These are phyloP conservation scores for Salvia rosmarinus DNA, from an alignment of 257 asterid species.

Conservation along the genomic window DNA sequence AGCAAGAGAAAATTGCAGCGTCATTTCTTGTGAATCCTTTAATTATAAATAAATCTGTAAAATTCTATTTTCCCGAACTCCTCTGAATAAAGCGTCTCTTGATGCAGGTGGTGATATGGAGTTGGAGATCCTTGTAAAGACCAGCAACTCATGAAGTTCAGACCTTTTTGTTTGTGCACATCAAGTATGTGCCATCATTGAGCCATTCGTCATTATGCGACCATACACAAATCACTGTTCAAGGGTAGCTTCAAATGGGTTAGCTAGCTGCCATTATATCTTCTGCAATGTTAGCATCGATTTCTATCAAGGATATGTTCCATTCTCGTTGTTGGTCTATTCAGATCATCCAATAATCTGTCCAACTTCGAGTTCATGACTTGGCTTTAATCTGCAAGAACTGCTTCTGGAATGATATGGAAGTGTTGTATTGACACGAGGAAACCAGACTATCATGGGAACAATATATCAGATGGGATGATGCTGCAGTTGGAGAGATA, in stretches of 20 bases:
- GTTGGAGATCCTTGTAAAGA: constrained; percentile 13
- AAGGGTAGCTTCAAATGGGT: constrained; percentile 22
- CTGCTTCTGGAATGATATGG: neutral
- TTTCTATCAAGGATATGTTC: neutral
- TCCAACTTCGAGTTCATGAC: constrained; percentile 8
- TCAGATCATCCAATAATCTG: neutral
- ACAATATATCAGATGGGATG: neutral
- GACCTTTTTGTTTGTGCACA: constrained; percentile 10
- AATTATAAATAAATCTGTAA: neutral
- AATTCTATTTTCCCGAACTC: constrained; percentile 1
- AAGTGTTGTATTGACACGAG: constrained; percentile 12
- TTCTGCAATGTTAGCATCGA: constrained; percentile 12
- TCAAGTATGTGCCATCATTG: neutral
- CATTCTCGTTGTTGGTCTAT: neutral
- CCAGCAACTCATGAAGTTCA: neutral
- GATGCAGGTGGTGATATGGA: constrained; percentile 35
- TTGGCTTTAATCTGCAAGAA: neutral
- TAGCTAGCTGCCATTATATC: constrained; percentile 12
- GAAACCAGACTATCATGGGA: neutral
- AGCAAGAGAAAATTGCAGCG: neutral
- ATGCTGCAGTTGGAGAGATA: neutral
- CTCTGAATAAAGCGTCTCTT: neutral
- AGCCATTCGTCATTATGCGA: constrained; percentile 1
- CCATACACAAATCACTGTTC: neutral
- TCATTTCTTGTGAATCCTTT: neutral